Base-by-base conservation (phyloP, 2,329 filamentous ascomycete species). In the Diaporthe citrichinensis region DNA sequence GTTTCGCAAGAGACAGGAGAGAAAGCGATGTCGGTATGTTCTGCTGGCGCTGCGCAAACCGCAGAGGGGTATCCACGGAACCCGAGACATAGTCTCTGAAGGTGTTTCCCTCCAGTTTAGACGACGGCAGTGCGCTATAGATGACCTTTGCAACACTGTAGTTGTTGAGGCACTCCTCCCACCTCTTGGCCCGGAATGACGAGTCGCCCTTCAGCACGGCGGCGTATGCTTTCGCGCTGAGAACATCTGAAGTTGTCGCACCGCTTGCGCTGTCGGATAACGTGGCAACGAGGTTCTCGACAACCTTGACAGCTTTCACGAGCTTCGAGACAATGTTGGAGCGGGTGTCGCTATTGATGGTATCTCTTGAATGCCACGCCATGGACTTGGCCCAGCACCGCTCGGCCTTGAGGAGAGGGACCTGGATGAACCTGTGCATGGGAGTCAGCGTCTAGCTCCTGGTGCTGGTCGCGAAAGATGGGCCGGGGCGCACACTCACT, bases 281-380 rank as follows among this genome's bases (percentile, higher is more conserved):
- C 55, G 94, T 84, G 14, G 88, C 84, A 23, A 94, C 91, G 10
- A 98, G 88, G 74, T 91, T 86, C 73, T 92, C 88, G 65, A 95
- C 95, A 77, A 90, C 90, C 68, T 88, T 90, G 53, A 92, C 90
- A 23, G 94, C 95, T 85, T 98, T 98, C 80, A 92, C 90, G 55
- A 98, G 88, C 72, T 96, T 92, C 20, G 96, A 98, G 74, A 97
- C 91, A 53, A 98, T 97, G 84, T 99, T 96, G 72, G 93, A 93
- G 81, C 95, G 92, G 25, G 94, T 94, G 71, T 93, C 92, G 76
- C 95, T 94, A 39, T 92, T 91, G 78, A 98, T 94, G 76, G 93
- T 92, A 80, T 97, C 95, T 91, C 85, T 98, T 98, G 90, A 98
- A 95, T 82, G 94, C 92, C 95, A 98, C 97, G 75, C 96, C 96